phyloP scores from a whole-genome alignment of 2,329 filamentous ascomycete species.

The Daldinia sp. region DNA sequence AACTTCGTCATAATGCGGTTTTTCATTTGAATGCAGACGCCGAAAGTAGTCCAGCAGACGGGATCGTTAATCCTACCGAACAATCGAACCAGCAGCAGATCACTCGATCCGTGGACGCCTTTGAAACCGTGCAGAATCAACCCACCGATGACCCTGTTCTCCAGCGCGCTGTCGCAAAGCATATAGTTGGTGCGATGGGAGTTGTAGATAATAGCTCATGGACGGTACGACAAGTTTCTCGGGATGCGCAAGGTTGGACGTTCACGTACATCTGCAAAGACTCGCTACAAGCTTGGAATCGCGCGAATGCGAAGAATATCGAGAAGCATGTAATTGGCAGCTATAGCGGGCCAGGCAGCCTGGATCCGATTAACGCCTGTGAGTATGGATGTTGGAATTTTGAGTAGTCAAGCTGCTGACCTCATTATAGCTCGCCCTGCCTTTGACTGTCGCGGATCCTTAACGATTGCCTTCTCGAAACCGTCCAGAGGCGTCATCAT shows the following conservation, averaged over 20 bases:
- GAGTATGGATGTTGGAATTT: constrained; percentile 40
- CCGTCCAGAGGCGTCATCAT: constrained; percentile 62
- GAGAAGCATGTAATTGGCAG: constrained; percentile 60
- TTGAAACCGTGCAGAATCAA: constrained; percentile 63
- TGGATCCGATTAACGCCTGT: constrained; percentile 61
- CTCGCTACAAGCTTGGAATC: constrained; percentile 64
- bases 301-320: constrained; percentile 58
- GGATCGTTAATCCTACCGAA: constrained; percentile 35
- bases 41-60: constrained; percentile 54
- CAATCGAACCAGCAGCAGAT: constrained; percentile 48
- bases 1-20: constrained; percentile 59
- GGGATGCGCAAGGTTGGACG: constrained; percentile 63
- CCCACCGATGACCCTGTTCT: constrained; percentile 61
- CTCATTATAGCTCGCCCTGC: constrained; percentile 63
- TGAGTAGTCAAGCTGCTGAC: constrained; percentile 29
- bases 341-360: constrained; percentile 61
- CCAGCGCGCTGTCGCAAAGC: constrained; percentile 63
- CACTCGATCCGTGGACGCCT: constrained; percentile 57
- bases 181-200: constrained; percentile 60
- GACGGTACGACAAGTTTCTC: constrained; percentile 60
- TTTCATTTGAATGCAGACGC: constrained; percentile 57
- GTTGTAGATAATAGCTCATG: constrained; percentile 63
- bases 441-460: constrained; percentile 68
- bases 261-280: constrained; percentile 67
- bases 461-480: constrained; percentile 64